These are phyloP conservation scores for Vigna angularis DNA, from an alignment of 306 rosid species.

Conservation along the genomic window DNA sequence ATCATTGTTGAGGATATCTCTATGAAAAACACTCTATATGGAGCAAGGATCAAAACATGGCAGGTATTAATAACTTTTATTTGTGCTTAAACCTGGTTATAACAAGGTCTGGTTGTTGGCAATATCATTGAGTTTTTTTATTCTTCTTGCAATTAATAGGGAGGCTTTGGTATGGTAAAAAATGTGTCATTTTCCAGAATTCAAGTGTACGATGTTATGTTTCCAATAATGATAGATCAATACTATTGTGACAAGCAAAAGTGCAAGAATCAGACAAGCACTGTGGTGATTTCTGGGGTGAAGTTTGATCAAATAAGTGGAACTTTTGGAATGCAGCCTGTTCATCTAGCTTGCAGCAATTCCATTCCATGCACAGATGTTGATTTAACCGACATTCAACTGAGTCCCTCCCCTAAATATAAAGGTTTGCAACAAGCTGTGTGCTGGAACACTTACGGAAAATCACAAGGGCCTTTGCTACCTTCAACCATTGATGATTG, in stretches of 20 bases:
- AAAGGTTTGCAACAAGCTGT: conserved; percentile 53
- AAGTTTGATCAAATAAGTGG: conserved; percentile 70
- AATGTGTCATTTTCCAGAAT: conserved; percentile 86
- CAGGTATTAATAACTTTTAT: conserved; percentile 62
- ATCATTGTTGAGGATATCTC: conserved; percentile 69
- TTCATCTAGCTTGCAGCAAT: conserved; percentile 84
- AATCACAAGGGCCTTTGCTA: conserved; percentile 62
- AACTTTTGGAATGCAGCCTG: conserved; percentile 64
- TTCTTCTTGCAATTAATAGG: conserved; percentile 47
- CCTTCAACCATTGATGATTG: conserved; percentile 85
- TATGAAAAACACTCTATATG: conserved; percentile 76
- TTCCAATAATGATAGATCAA: conserved; percentile 84
- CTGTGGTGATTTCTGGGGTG: conserved; percentile 68
- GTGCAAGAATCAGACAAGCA: conserved; percentile 79
- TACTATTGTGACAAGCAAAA: conserved; percentile 80
- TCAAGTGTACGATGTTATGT: conserved; percentile 70
- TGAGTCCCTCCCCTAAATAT: conserved; percentile 56
- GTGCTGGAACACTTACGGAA: conserved; percentile 84
- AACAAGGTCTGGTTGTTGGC: neutral
- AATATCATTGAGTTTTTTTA: conserved; percentile 17
- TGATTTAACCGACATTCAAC: conserved; percentile 69
- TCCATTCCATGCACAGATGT: conserved; percentile 80
- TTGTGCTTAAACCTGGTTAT: neutral
- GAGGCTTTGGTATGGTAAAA: conserved; percentile 89
- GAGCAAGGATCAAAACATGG: conserved; percentile 97